Conservation (phyloP, 768 basidiomycete species). For the Pulveroboletus sp. region DNA sequence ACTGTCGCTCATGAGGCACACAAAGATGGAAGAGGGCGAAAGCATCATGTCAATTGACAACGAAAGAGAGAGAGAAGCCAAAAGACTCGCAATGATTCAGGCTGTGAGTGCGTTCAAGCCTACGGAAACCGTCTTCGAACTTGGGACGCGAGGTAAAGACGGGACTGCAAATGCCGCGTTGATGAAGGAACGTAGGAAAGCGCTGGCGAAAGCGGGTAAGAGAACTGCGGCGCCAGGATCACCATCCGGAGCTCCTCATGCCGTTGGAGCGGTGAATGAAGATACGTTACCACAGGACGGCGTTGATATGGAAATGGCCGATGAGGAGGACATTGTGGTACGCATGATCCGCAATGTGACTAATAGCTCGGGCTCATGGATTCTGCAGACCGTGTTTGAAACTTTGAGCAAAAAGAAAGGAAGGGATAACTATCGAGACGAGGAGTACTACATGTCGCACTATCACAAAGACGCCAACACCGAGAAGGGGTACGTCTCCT, state of each 20-base stretch:
- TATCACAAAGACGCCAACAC: conserved; percentile 81
- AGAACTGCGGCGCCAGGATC: conserved; percentile 36
- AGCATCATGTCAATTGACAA: conserved; percentile 19
- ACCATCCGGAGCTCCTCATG: conserved; percentile 26
- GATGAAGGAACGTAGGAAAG: conserved; percentile 86
- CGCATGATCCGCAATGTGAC: conserved; percentile 3
- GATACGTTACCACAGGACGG: conserved; percentile 26
- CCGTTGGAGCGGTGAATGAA: conserved; percentile 33
- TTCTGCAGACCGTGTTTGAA: conserved; percentile 61
- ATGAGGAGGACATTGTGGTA: conserved; percentile 75
- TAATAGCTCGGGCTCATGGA: conserved; percentile 1
- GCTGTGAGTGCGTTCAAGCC: conserved; percentile 82
- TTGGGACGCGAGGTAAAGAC: conserved; percentile 66
- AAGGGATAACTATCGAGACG: conserved; percentile 61
- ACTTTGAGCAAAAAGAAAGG: conserved; percentile 40
- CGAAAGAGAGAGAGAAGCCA: conserved; percentile 37
- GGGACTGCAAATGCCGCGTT: conserved; percentile 57
- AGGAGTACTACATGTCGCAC: conserved; percentile 89
- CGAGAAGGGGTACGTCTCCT: conserved; percentile 76
- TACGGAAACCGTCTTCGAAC: conserved; percentile 86
- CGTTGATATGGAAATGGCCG: conserved; percentile 60
- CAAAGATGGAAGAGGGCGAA: conserved; percentile 29
- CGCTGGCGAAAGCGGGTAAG: conserved; percentile 60
- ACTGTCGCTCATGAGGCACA: conserved; percentile 38
- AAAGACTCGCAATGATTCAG: conserved; percentile 61